Percentiles rank a stretch among this genome's conserved stretches.
These are phyloP conservation scores for Neurospora crassa DNA, from an alignment of 2,329 filamentous ascomycete species.

Conservation along the genomic window DNA sequence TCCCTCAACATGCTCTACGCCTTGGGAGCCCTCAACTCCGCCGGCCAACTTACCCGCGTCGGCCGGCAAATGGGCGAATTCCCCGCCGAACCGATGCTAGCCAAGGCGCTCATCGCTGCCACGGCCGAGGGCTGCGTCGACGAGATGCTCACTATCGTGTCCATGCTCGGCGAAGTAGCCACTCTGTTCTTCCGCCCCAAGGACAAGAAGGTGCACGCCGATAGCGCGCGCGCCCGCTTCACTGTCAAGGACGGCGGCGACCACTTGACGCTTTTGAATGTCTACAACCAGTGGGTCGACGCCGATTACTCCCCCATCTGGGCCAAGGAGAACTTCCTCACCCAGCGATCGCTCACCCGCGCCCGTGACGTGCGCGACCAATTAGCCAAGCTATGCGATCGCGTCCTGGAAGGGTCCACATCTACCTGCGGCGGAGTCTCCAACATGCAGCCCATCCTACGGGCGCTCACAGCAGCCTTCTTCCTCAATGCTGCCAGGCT, in stretches of 20 bases:
- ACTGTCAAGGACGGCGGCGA: conserved; percentile 87
- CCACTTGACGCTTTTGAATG: conserved; percentile 77
- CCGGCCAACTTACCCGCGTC: conserved; percentile 79
- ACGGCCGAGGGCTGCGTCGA: conserved; percentile 89
- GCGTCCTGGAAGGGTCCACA: conserved; percentile 67
- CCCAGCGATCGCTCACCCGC: conserved; percentile 79
- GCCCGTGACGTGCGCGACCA: conserved; percentile 90
- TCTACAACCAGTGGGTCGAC: conserved; percentile 95
- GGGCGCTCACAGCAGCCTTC: conserved; percentile 83
- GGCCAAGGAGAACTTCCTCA: conserved; percentile 87
- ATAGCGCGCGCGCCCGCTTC: conserved; percentile 81
- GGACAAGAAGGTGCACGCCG: conserved; percentile 94
- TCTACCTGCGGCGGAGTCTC: conserved; percentile 61
- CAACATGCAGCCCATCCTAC: conserved; percentile 72
- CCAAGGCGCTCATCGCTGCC: conserved; percentile 79
- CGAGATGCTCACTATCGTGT: conserved; percentile 85
- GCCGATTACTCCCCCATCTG: conserved; percentile 81
- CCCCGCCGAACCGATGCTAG: conserved; percentile 83
- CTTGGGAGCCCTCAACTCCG: conserved; percentile 78
- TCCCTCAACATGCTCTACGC: conserved; percentile 88
- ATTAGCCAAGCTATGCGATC: conserved; percentile 82
- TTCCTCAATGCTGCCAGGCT: conserved; percentile 86
- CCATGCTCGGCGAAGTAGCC: conserved; percentile 83
- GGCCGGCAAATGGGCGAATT: conserved; percentile 95
- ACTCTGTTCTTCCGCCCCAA: conserved; percentile 91